phyloP scores from a whole-genome alignment of 2,329 filamentous ascomycete species.

The Didymosphaeria variabile region DNA sequence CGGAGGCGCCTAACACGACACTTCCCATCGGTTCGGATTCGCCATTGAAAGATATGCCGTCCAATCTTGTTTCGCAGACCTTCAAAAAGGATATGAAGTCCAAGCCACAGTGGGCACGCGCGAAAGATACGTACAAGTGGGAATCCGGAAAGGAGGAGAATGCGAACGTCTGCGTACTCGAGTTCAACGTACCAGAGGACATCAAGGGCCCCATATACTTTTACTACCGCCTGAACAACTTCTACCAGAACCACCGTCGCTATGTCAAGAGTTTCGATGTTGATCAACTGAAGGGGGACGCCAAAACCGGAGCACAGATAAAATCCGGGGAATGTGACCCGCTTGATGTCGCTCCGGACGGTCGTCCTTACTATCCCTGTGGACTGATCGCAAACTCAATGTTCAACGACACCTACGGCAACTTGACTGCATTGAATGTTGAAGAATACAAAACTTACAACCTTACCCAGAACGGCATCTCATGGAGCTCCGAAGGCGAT shows the following conservation, averaged over 20 bases:
- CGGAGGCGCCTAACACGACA: conserved; percentile 40
- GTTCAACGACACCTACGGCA: conserved; percentile 91
- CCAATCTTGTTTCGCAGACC: conserved; percentile 67
- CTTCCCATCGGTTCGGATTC: not conserved
- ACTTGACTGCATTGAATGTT: conserved; percentile 69
- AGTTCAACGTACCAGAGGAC: conserved; percentile 80
- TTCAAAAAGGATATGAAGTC: conserved; percentile 67
- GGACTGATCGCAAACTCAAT: conserved; percentile 95
- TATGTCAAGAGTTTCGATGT: conserved; percentile 91
- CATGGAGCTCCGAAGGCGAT: conserved; percentile 84
- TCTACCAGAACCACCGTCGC: conserved; percentile 97
- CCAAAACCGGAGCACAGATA: conserved; percentile 68
- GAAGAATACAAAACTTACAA: conserved; percentile 62
- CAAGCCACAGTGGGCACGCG: conserved; percentile 40
- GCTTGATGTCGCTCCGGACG: conserved; percentile 57
- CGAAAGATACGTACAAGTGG: conserved; percentile 49
- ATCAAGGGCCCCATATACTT: conserved; percentile 85
- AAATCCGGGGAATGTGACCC: conserved; percentile 77
- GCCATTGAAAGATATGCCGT: conserved; percentile 62
- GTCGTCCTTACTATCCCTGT: conserved; percentile 88
- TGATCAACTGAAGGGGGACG: conserved; percentile 80
- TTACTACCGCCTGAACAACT: conserved; percentile 96
- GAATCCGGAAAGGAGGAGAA: conserved; percentile 28
- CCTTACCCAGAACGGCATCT: conserved; percentile 82
- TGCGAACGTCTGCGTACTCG: conserved; percentile 72